Percentiles rank a stretch among this genome's conserved stretches.
These are phyloP conservation scores for Acanthamoeba lenticulata DNA, from an alignment of 208 protist genomes.

Conservation along the genomic window DNA sequence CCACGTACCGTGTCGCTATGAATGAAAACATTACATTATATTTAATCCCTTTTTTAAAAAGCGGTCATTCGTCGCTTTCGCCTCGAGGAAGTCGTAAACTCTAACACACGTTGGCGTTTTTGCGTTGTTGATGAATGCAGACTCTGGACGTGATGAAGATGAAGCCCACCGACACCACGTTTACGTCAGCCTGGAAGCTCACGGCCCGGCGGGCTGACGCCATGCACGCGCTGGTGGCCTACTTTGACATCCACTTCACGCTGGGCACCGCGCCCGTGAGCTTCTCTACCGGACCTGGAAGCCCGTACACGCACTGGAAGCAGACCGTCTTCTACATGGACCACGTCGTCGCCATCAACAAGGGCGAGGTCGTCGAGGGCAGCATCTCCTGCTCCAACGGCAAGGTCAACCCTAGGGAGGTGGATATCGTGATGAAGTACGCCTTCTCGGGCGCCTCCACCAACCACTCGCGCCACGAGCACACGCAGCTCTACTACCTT, in stretches of 20 bases:
- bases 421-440: constrained; percentile 61
- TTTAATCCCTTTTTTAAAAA: constrained; percentile 52
- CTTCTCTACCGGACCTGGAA: constrained; percentile 83
- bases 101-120: too few relatives aligned
- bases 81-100: too few relatives aligned
- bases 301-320: constrained; percentile 94
- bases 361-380: constrained; percentile 40
- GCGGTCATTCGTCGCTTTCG: too few relatives aligned
- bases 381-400: not conserved
- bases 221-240: constrained; percentile 90
- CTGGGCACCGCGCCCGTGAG: constrained; percentile 84
- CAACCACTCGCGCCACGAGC: constrained; percentile 10
- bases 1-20: constrained; percentile 38
- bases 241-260: constrained; percentile 91
- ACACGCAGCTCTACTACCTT: constrained; percentile 50
- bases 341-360: constrained; percentile 43
- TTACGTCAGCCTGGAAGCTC: constrained; percentile 84
- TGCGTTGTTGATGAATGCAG: constrained; percentile 44
- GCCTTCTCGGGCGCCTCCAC: constrained; percentile 25
- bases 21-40: constrained; percentile 46
- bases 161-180: constrained; percentile 86
- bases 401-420: constrained; percentile 59
- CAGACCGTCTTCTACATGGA: constrained; percentile 97
- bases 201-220: constrained; percentile 79
- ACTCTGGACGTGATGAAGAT: constrained; percentile 87